phyloP scores from a whole-genome alignment of 129 eudicot genomes.

The Artemisia tridentata region DNA sequence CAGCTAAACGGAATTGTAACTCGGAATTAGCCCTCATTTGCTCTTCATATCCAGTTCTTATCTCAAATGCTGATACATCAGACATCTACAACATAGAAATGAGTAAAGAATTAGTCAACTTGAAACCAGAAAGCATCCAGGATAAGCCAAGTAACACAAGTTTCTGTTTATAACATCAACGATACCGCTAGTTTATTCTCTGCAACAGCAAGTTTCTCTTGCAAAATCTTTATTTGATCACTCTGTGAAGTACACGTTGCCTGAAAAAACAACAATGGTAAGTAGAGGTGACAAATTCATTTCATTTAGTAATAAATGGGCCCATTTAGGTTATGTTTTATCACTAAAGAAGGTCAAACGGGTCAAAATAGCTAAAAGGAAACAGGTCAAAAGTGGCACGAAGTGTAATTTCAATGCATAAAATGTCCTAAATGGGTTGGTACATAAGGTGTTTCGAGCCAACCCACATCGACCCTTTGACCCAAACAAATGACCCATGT shows the following conservation, averaged over 20 bases:
- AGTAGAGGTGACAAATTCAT: background rate
- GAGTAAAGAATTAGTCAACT: slow-evolving; percentile 3
- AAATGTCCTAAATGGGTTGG: background rate
- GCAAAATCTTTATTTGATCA: slow-evolving; percentile 53
- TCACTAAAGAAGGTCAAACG: background rate
- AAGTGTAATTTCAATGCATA: background rate
- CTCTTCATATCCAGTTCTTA: slow-evolving; percentile 71
- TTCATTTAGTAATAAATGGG: background rate
- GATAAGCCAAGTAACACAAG: background rate
- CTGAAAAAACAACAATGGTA: slow-evolving; percentile 33
- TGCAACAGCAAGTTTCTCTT: slow-evolving; percentile 71
- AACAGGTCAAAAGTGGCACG: background rate
- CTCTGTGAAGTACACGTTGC: slow-evolving; percentile 62
- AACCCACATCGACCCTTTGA: background rate
- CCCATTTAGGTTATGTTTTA: background rate
- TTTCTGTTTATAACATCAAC: slow-evolving; percentile 11
- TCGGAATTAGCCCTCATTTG: slow-evolving; percentile 53
- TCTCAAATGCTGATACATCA: slow-evolving; percentile 67
- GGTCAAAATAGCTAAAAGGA: slow-evolving; percentile 1
- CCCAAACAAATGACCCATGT: background rate
- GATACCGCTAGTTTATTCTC: slow-evolving; percentile 70
- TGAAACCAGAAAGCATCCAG: background rate
- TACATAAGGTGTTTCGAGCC: background rate
- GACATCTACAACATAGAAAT: slow-evolving; percentile 49
- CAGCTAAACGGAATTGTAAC: slow-evolving; percentile 66